These are phyloP conservation scores for Pseudopyrenochaeta lycopersici DNA, from an alignment of 2,329 filamentous ascomycete genomes.

Conservation along the genomic window DNA sequence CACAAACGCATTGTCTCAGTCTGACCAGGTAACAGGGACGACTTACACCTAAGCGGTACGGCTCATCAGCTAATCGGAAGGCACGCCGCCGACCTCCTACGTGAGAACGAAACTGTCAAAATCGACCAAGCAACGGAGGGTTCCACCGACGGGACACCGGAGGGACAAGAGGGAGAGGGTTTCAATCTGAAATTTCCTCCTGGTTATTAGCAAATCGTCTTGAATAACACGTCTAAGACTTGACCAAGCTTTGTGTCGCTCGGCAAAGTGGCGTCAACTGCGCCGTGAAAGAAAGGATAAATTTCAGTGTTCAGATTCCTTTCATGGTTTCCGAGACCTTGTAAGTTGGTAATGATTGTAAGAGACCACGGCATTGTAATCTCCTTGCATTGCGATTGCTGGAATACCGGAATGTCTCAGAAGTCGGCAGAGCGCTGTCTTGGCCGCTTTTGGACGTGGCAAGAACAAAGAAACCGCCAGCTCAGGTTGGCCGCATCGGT, in stretches of 20 bases:
- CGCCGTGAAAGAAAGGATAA: slow-evolving; percentile 1
- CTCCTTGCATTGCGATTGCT: slow-evolving; percentile 46
- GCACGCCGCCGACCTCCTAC: slow-evolving; percentile 45
- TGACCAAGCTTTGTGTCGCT: slow-evolving; percentile 9
- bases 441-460: slow-evolving; percentile 42
- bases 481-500: slow-evolving; percentile 42
- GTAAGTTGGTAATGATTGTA: slow-evolving; percentile 26
- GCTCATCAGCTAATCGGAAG: slow-evolving; percentile 48
- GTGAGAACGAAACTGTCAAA: slow-evolving; percentile 43
- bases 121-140: slow-evolving; percentile 23
- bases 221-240: slow-evolving; percentile 28
- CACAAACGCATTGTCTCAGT: slow-evolving; percentile 44
- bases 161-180: slow-evolving; percentile 19
- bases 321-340: slow-evolving; percentile 25
- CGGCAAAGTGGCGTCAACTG: slow-evolving; percentile 9
- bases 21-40: slow-evolving; percentile 45
- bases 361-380: slow-evolving; percentile 34
- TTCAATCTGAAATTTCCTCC: slow-evolving; percentile 45
- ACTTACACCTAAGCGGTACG: slow-evolving; percentile 43
- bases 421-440: slow-evolving; percentile 33
- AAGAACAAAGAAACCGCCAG: slow-evolving; percentile 48
- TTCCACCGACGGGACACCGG: slow-evolving; percentile 20
- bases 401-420: slow-evolving; percentile 47
- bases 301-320: slow-evolving; percentile 11
- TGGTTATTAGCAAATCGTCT: slow-evolving; percentile 34